Evolutionary conservation across 2,329 filamentous ascomycete genomes (phyloP).

Genomic region (Penicillium sclerotigenum): DNA sequence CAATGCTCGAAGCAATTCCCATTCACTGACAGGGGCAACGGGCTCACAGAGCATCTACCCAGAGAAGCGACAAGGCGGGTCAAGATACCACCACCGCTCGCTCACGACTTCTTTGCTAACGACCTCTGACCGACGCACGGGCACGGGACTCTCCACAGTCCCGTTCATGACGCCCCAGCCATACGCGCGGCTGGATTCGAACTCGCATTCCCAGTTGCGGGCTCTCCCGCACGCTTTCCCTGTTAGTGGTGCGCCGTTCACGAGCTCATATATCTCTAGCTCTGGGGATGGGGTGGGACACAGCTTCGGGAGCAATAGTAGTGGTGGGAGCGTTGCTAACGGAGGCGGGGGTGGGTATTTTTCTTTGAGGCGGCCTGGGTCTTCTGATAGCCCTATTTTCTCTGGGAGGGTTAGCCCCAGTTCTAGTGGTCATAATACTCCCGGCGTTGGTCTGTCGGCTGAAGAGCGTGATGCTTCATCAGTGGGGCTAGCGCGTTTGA

Average conservation of each 20-base stretch:
- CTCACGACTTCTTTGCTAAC: slow-evolving; percentile 34
- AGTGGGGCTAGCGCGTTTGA: slow-evolving; percentile 17
- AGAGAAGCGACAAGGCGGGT: background rate
- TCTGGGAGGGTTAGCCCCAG: slow-evolving; percentile 13
- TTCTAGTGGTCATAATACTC: slow-evolving; percentile 21
- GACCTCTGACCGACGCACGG: slow-evolving; percentile 9
- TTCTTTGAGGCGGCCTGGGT: slow-evolving; percentile 15
- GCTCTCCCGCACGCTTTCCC: slow-evolving; percentile 2
- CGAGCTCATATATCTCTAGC: slow-evolving; percentile 10
- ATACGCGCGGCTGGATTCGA: background rate
- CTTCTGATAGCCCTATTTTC: slow-evolving; percentile 2
- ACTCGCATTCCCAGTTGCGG: slow-evolving; percentile 8
- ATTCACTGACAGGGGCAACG: slow-evolving; percentile 9
- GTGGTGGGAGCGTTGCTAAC: background rate
- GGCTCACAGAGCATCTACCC: background rate
- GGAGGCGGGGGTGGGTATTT: slow-evolving; percentile 23
- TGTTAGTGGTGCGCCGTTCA: slow-evolving; percentile 3
- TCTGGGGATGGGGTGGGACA: slow-evolving; percentile 11
- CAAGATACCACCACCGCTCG: slow-evolving; percentile 33
- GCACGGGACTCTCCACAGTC: slow-evolving; percentile 13
- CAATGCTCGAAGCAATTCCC: background rate
- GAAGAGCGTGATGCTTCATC: slow-evolving; percentile 22
- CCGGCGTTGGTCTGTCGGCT: slow-evolving; percentile 12
- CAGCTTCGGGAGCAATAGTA: slow-evolving; percentile 3
- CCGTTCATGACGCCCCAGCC: slow-evolving; percentile 23